phyloP scores from a whole-genome alignment of 2,329 filamentous ascomycete genomes.

The Colletotrichum australisinense region DNA sequence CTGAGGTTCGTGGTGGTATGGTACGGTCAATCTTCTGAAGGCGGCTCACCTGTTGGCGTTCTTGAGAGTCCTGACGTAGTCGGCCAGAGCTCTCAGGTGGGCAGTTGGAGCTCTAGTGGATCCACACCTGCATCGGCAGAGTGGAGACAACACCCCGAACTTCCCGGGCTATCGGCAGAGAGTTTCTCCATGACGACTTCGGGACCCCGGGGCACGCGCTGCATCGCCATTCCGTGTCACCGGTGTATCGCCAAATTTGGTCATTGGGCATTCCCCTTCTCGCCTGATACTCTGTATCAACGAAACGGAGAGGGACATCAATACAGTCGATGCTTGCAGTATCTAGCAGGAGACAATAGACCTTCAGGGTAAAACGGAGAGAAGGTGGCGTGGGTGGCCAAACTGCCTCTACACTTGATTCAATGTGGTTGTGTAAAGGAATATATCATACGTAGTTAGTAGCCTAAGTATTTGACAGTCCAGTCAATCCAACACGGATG shows the following conservation, averaged over 20 bases:
- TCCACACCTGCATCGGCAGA: constrained; percentile 2
- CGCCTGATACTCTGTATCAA: too few species aligned
- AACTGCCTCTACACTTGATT: too few species aligned
- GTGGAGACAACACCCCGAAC: neutral
- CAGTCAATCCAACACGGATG: neutral
- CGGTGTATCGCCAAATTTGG: neutral
- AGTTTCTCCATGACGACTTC: constrained; percentile 22
- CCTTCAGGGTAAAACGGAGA: too few species aligned
- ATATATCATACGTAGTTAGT: too few species aligned
- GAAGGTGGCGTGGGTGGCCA: too few species aligned
- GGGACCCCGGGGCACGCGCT: neutral
- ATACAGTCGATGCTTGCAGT: too few species aligned
- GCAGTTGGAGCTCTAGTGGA: constrained; percentile 25
- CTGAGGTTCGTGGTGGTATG: neutral
- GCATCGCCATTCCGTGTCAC: neutral
- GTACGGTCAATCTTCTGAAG: neutral
- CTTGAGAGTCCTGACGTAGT: constrained; percentile 25
- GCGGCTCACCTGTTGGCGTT: neutral
- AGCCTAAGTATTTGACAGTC: neutral
- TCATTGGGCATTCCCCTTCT: too few species aligned
- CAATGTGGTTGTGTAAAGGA: too few species aligned
- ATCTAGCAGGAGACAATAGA: too few species aligned
- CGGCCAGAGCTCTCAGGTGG: constrained; percentile 3
- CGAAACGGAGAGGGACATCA: too few species aligned
- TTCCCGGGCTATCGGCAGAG: constrained; percentile 19